Evolutionary conservation across 768 basidiomycete genomes (phyloP).

Genomic region (Mycena olivaceomarginata): DNA sequence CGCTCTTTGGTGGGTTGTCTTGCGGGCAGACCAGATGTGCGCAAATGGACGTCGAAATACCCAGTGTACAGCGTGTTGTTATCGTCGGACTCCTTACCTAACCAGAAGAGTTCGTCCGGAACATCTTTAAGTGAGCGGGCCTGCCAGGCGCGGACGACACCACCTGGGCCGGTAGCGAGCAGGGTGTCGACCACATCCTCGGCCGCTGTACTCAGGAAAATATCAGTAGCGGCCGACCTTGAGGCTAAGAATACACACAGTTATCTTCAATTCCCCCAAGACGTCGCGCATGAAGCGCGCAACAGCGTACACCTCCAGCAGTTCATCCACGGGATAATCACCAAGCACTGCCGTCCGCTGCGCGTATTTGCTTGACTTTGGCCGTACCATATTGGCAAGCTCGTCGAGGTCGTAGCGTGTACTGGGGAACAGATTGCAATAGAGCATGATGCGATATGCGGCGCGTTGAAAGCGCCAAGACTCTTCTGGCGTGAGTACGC

Average conservation of each 20-base stretch:
- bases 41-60: conserved; percentile 2
- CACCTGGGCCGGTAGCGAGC: background rate
- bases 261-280: background rate
- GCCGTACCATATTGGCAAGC: background rate
- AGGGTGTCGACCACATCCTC: background rate
- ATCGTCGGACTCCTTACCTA: background rate
- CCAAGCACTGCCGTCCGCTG: conserved; percentile 21
- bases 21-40: conserved; percentile 19
- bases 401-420: background rate
- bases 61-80: background rate
- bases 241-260: background rate
- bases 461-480: conserved; percentile 51
- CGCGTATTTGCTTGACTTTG: background rate
- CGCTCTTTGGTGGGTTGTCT: conserved; percentile 6
- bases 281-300: background rate
- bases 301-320: conserved; percentile 15
- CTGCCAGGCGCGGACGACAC: background rate
- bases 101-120: background rate
- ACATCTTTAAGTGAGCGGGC: background rate
- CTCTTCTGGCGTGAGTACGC: conserved; percentile 45
- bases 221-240: background rate
- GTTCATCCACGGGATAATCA: conserved; percentile 23
- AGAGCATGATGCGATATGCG: conserved; percentile 45
- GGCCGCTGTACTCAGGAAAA: background rate
- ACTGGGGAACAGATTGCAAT: conserved; percentile 29